Conservation (phyloP, 306 rosid species). For the Coriaria nepalensis region DNA sequence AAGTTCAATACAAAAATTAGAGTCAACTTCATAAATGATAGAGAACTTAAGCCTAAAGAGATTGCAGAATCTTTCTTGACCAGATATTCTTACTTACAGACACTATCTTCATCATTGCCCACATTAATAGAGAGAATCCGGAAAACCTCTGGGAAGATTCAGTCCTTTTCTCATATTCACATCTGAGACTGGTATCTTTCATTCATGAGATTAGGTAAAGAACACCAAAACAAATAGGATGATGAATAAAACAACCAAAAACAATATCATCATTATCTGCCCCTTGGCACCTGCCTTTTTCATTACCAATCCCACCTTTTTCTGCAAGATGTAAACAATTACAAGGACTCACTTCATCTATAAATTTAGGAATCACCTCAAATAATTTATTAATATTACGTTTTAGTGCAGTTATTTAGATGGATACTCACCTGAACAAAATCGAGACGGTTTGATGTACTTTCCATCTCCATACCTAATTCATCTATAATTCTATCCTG, state of each 20-base stretch:
- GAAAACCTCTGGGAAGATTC: background rate
- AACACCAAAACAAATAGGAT: slow-evolving; percentile 84
- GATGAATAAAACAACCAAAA: slow-evolving; percentile 67
- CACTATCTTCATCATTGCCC: no score
- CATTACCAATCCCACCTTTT: slow-evolving; percentile 87
- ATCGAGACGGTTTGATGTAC: slow-evolving; percentile 87
- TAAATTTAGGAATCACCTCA: background rate
- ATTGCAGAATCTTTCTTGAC: no score
- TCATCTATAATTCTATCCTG: slow-evolving; percentile 90
- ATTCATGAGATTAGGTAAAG: slow-evolving; percentile 43
- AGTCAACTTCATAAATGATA: background rate
- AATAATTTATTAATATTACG: no score
- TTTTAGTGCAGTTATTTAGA: no score
- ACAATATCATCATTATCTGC: slow-evolving; percentile 75
- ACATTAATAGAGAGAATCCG: background rate
- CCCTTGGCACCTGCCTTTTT: slow-evolving; percentile 93
- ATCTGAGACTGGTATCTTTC: slow-evolving; percentile 8
- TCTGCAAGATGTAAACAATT: slow-evolving; percentile 36
- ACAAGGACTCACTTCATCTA: background rate
- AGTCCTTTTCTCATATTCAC: slow-evolving; percentile 17
- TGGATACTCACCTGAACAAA: slow-evolving; percentile 80
- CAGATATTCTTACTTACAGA: no score
- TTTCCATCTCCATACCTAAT: slow-evolving; percentile 81
- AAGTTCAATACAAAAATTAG: slow-evolving; percentile 6
- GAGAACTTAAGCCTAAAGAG: background rate